Percentiles rank a stretch among this genome's conserved stretches.
phyloP scores from a whole-genome alignment of 805 yeast species.

The Saturnispora besseyi region DNA sequence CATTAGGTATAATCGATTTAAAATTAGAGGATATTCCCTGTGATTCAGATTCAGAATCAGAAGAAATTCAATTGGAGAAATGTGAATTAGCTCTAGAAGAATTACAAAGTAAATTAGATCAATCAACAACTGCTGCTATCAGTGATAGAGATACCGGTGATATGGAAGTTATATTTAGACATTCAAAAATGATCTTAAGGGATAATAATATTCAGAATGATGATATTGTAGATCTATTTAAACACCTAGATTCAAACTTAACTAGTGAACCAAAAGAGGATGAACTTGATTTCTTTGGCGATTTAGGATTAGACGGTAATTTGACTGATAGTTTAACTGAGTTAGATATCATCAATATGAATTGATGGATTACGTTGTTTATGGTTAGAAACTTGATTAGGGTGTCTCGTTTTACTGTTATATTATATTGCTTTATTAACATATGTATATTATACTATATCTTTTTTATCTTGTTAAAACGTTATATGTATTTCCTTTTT shows the following conservation, averaged over 20 bases:
- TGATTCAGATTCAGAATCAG: not conserved
- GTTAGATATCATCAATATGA: not conserved
- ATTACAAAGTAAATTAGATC: not conserved
- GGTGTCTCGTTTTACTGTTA: not conserved
- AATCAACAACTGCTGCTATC: not conserved
- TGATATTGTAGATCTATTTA: not conserved
- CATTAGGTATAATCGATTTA: not conserved
- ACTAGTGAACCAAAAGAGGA: not conserved
- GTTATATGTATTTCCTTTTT: too few relatives aligned
- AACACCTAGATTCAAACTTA: not conserved
- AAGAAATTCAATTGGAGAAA: not conserved
- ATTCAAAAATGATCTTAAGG: not conserved
- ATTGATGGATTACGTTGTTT: too few relatives aligned
- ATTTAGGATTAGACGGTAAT: not conserved
- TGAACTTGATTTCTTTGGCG: slow-evolving; percentile 5
- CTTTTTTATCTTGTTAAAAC: not conserved
- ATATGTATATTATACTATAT: not conserved
- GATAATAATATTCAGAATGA: not conserved
- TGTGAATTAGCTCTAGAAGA: not conserved
- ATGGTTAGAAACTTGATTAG: not conserved
- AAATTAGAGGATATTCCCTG: not conserved
- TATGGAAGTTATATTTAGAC: not conserved
- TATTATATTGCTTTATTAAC: not conserved
- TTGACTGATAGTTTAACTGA: not conserved
- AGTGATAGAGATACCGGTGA: not conserved